Conservation (phyloP, 345 rosid genomes). For the Eutrema heterophyllum region DNA sequence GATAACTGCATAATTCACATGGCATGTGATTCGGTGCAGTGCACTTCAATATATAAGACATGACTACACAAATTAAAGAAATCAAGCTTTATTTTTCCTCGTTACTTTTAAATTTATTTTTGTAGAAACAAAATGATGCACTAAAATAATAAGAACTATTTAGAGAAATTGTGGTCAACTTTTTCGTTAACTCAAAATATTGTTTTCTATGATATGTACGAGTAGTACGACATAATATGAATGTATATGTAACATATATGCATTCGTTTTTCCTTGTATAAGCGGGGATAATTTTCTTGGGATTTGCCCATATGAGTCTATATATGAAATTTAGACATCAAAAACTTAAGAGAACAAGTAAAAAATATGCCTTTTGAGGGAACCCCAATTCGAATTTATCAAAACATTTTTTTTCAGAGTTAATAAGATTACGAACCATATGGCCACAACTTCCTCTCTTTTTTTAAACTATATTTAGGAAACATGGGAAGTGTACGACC, state of each 20-base stretch:
- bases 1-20: constrained; percentile 8
- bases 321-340: neutral
- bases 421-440: too few species aligned
- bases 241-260: neutral
- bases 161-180: neutral
- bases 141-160: neutral
- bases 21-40: constrained; percentile 28
- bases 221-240: constrained; percentile 1
- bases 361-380: neutral
- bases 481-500: neutral
- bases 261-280: neutral
- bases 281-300: neutral
- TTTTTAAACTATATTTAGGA: neutral
- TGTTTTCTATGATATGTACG: neutral
- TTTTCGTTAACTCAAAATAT: neutral
- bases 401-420: too few species aligned
- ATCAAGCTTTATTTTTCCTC: constrained; percentile 3
- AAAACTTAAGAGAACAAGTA: neutral
- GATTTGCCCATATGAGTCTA: neutral
- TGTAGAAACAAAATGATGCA: neutral
- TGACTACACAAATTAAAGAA: constrained; percentile 23
- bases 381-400: neutral
- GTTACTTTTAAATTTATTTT: neutral
- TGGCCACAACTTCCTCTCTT: neutral
- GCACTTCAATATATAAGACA: constrained; percentile 13